Evolutionary conservation across 2,329 filamentous ascomycete genomes (phyloP).

Genomic region (Colletotrichum coccodes): DNA sequence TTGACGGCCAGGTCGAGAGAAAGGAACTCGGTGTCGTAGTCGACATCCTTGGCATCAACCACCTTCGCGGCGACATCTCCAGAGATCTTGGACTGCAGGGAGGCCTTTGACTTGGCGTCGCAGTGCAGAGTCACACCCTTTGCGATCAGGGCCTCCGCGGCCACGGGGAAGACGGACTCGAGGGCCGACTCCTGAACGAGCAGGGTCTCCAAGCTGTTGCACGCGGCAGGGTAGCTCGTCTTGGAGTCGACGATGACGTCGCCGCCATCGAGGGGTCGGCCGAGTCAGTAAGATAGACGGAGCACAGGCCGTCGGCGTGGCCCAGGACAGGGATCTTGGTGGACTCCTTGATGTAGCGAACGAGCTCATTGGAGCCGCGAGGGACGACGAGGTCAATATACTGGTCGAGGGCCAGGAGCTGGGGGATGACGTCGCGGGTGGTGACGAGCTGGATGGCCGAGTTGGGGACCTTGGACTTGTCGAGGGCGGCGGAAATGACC

Average conservation of each 20-base stretch:
- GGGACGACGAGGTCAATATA: slow-evolving; percentile 97
- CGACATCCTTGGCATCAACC: slow-evolving; percentile 72
- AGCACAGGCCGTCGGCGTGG: slow-evolving; percentile 94
- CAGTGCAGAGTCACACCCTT: slow-evolving; percentile 87
- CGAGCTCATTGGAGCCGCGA: slow-evolving; percentile 88
- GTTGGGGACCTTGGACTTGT: slow-evolving; percentile 79
- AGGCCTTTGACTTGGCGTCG: slow-evolving; percentile 74
- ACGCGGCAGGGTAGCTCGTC: slow-evolving; percentile 93
- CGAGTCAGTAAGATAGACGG: slow-evolving; percentile 83
- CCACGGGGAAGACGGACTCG: slow-evolving; percentile 68
- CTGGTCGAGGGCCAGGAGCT: slow-evolving; percentile 85
- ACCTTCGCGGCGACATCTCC: slow-evolving; percentile 55
- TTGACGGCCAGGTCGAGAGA: slow-evolving; percentile 87
- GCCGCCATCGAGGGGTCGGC: slow-evolving; percentile 78
- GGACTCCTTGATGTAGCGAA: slow-evolving; percentile 87
- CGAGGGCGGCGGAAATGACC: slow-evolving; percentile 83
- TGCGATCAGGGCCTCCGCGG: slow-evolving; percentile 78
- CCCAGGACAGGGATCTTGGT: slow-evolving; percentile 96
- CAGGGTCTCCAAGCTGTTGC: slow-evolving; percentile 93
- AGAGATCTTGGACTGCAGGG: slow-evolving; percentile 55
- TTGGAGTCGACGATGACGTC: slow-evolving; percentile 89
- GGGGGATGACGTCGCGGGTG: slow-evolving; percentile 88
- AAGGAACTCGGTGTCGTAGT: slow-evolving; percentile 92
- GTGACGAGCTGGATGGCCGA: slow-evolving; percentile 93
- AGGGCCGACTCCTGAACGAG: slow-evolving; percentile 82